A percentile compares a stretch with the other conserved stretches of the same genome.
These are phyloP conservation scores for Glutinoglossum americanum DNA, from an alignment of 495 filamentous ascomycete genomes.

Conservation along the genomic window DNA sequence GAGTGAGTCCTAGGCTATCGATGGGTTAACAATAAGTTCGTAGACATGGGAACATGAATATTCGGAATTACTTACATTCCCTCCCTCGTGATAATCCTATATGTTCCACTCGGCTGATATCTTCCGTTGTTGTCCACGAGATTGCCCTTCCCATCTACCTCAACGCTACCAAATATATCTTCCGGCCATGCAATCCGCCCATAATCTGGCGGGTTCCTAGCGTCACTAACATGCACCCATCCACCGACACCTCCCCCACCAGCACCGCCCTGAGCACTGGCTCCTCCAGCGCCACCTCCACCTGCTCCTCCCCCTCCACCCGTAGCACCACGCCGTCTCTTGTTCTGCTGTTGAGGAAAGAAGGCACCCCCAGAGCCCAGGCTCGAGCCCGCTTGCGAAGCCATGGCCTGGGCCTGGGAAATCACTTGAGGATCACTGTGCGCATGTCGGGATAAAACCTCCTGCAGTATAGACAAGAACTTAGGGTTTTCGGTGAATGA, in stretches of 20 bases:
- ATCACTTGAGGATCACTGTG: constrained; percentile 47
- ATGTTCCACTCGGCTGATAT: constrained; percentile 44
- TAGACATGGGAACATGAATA: constrained; percentile 30
- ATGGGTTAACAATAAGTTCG: constrained; percentile 24
- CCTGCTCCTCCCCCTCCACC: constrained; percentile 25
- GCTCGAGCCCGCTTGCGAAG: constrained; percentile 51
- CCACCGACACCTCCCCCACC: constrained; percentile 71
- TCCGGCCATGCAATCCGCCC: constrained; percentile 71
- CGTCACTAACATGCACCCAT: constrained; percentile 66
- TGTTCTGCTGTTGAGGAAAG: constrained; percentile 26
- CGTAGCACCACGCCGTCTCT: constrained; percentile 12
- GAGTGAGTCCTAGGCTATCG: constrained; percentile 30
- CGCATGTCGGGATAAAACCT: constrained; percentile 48
- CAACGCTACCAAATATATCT: constrained; percentile 25
- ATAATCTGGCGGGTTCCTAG: constrained; percentile 66
- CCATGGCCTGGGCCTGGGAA: constrained; percentile 58
- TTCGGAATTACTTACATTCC: constrained; percentile 36
- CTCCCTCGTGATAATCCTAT: constrained; percentile 44
- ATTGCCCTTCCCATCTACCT: constrained; percentile 21
- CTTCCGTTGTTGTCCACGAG: constrained; percentile 24
- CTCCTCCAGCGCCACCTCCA: constrained; percentile 43
- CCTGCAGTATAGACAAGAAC: constrained; percentile 56
- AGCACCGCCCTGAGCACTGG: constrained; percentile 60
- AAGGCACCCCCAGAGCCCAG: constrained; percentile 44
- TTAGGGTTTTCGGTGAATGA: constrained; percentile 55